Conservation (phyloP, 169 alveolate genomes). For the Eimeria maxima region DNA sequence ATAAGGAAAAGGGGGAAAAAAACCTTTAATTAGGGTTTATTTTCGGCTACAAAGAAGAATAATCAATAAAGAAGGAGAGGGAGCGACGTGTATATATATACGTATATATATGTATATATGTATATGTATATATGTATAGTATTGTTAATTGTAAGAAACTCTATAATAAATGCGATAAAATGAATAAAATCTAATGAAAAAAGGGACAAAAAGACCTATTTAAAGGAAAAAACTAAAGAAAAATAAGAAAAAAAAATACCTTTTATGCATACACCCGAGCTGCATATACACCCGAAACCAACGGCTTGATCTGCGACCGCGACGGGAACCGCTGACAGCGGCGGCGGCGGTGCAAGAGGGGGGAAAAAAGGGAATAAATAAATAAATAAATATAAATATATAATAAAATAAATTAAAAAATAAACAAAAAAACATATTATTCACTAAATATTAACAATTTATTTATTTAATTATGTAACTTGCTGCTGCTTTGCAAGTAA, state of each 20-base stretch:
- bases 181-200: too few species aligned
- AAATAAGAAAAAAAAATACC: too few species aligned
- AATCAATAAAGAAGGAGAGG: too few species aligned
- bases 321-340: not conserved
- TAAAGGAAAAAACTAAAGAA: too few species aligned
- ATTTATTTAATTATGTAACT: too few species aligned
- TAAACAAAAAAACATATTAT: not conserved
- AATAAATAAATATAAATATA: not conserved
- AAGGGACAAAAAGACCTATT: not conserved
- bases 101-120: too few species aligned
- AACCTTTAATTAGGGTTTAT: not conserved
- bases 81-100: too few species aligned
- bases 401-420: too few species aligned
- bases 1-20: too few species aligned
- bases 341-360: not conserved
- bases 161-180: too few species aligned
- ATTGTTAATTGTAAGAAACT: too few species aligned
- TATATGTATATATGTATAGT: too few species aligned
- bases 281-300: not conserved
- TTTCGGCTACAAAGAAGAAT: not conserved
- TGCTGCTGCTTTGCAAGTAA: not conserved
- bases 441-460: not conserved
- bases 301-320: slow-evolving; percentile 31
- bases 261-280: not conserved
- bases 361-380: not conserved